Conservation (phyloP, 2,329 filamentous ascomycete genomes). For the Ceratocystis alfenasii region DNA sequence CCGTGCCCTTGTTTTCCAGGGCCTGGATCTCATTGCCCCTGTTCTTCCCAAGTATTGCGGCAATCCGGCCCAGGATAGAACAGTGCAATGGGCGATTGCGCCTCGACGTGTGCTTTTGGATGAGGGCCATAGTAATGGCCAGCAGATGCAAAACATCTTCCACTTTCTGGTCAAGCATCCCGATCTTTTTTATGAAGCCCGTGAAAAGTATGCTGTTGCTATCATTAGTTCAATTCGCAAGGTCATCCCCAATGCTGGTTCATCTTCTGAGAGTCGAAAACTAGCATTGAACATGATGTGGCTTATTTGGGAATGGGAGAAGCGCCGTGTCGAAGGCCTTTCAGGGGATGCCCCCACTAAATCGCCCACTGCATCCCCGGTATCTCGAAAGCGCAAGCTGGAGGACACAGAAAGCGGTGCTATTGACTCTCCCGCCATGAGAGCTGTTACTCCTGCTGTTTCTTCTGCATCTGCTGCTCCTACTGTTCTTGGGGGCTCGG, state of each 20-base stretch:
- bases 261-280: constrained; percentile 84
- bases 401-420: constrained; percentile 40
- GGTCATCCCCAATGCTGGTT: constrained; percentile 68
- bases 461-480: not conserved
- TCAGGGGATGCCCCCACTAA: constrained; percentile 20
- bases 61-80: constrained; percentile 53
- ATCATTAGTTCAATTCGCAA: constrained; percentile 85
- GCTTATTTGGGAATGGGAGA: constrained; percentile 86
- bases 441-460: not conserved
- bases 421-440: constrained; percentile 10
- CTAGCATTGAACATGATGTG: constrained; percentile 82
- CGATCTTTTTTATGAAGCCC: constrained; percentile 84
- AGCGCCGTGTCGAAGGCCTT: constrained; percentile 59
- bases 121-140: constrained; percentile 75
- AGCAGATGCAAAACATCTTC: constrained; percentile 95
- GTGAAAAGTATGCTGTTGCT: constrained; percentile 78
- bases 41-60: constrained; percentile 77
- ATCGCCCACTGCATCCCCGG: constrained; percentile 46
- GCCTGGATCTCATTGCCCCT: constrained; percentile 86
- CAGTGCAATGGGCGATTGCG: constrained; percentile 78
- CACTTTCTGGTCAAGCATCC: constrained; percentile 90
- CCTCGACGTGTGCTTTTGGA: constrained; percentile 85
- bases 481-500: too few species aligned
- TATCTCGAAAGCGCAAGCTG: constrained; percentile 62
- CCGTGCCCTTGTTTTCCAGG: constrained; percentile 80